Percentiles rank a stretch among this genome's conserved stretches.
Conservation (phyloP, 2,329 filamentous ascomycete species). For the Nannizziopsis arthrosporioides region DNA sequence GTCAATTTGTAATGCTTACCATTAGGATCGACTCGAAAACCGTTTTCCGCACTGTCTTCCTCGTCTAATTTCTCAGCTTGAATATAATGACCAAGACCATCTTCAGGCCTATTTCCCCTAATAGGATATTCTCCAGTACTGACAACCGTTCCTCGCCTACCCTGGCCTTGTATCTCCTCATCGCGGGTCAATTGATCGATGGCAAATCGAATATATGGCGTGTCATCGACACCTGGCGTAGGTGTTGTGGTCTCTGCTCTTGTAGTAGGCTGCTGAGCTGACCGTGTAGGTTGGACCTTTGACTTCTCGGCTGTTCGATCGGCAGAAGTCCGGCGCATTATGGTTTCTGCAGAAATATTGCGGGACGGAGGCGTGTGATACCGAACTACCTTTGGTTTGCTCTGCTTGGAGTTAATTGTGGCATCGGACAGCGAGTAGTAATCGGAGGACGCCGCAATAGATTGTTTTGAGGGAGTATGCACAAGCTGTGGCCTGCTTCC, state of each 20-base stretch:
- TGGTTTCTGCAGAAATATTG: constrained; percentile 14
- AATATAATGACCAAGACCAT: constrained; percentile 35
- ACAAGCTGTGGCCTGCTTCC: constrained; percentile 36
- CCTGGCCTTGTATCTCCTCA: constrained; percentile 49
- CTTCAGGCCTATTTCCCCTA: constrained; percentile 40
- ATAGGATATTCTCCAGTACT: constrained; percentile 38
- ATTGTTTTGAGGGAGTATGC: constrained; percentile 35
- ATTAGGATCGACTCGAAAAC: background rate
- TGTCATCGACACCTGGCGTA: constrained; percentile 72
- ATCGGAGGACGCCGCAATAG: constrained; percentile 39
- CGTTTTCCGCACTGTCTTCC: constrained; percentile 11
- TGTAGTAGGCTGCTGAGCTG: constrained; percentile 18
- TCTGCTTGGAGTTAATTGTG: constrained; percentile 28
- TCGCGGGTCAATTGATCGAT: constrained; percentile 74
- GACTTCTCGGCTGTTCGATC: background rate
- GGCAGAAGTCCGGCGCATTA: constrained; percentile 4
- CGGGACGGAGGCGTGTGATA: constrained; percentile 37
- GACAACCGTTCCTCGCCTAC: constrained; percentile 38
- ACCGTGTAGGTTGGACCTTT: background rate
- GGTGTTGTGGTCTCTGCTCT: constrained; percentile 32
- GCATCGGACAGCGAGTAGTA: constrained; percentile 39
- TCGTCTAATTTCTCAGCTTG: constrained; percentile 24
- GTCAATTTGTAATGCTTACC: background rate
- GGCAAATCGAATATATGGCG: constrained; percentile 79
- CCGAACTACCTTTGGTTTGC: constrained; percentile 29